Evolutionary conservation across 495 filamentous ascomycete species (phyloP).

Genomic region (Talaromyces trachyspermus): DNA sequence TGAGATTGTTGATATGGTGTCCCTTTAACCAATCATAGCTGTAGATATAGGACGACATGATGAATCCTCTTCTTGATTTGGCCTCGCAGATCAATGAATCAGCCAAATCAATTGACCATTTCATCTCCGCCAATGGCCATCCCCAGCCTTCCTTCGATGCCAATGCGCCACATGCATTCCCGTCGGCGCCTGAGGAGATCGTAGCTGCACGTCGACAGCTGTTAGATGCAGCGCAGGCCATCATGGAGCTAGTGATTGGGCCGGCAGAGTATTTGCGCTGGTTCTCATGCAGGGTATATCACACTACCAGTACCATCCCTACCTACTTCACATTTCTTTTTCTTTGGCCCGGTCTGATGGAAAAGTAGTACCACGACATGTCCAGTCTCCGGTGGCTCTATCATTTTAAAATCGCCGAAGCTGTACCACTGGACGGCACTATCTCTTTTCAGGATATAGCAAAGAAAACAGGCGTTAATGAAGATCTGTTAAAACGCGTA

Average conservation of each 20-base stretch:
- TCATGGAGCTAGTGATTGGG: not conserved
- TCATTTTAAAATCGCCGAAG: slow-evolving; percentile 15
- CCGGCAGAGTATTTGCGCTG: not conserved
- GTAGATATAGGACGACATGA: not conserved
- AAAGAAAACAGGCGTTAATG: slow-evolving; percentile 29
- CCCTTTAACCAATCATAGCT: not conserved
- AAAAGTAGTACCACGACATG: not conserved
- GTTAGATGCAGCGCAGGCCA: not conserved
- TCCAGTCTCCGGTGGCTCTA: slow-evolving; percentile 1
- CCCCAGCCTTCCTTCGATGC: slow-evolving; percentile 1
- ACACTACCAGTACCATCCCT: no score
- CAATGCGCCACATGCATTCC: not conserved
- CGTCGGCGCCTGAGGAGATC: not conserved
- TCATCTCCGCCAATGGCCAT: not conserved
- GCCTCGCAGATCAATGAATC: not conserved
- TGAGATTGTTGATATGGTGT: not conserved
- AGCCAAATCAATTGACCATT: not conserved
- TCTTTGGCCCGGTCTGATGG: no score
- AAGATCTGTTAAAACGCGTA: slow-evolving; percentile 38
- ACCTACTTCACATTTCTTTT: no score
- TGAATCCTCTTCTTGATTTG: not conserved
- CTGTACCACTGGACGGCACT: slow-evolving; percentile 26
- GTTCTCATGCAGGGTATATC: slow-evolving; percentile 1
- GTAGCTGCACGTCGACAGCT: not conserved
- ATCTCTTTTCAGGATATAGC: slow-evolving; percentile 36